phyloP scores from a whole-genome alignment of 148 eudicot species.

The Drosera capensis region DNA sequence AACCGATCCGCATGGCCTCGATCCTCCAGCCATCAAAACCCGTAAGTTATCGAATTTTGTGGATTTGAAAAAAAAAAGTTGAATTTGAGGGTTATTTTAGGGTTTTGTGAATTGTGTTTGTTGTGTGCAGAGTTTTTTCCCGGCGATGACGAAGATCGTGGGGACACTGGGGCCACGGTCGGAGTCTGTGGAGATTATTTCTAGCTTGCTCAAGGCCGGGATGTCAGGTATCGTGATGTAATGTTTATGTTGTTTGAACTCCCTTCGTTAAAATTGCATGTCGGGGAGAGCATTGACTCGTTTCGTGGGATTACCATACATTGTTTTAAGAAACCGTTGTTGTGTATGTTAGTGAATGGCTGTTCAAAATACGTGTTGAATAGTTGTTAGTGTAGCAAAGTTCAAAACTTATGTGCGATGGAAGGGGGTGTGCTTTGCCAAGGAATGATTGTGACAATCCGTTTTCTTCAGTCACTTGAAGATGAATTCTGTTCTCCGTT shows the following conservation, averaged over 20 bases:
- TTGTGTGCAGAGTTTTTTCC: conserved; percentile 46
- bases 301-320: too few relatives aligned
- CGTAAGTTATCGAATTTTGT: conserved; percentile 15
- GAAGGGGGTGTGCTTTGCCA: too few relatives aligned
- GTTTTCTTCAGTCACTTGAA: too few relatives aligned
- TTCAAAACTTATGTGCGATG: too few relatives aligned
- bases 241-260: too few relatives aligned
- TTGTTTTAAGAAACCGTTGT: too few relatives aligned
- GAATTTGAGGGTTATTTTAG: neutral
- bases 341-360: too few relatives aligned
- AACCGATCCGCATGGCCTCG: conserved; percentile 89
- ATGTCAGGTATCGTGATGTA: conserved; percentile 88
- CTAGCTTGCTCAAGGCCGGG: conserved; percentile 73
- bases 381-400: too few relatives aligned
- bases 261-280: too few relatives aligned
- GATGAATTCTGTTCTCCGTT: neutral
- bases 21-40: conserved; percentile 81
- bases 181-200: conserved; percentile 56
- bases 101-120: conserved; percentile 2
- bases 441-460: too few relatives aligned
- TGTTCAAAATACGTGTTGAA: too few relatives aligned
- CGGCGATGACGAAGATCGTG: conserved; percentile 95
- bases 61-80: neutral
- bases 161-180: conserved; percentile 93
- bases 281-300: too few relatives aligned